A percentile compares a stretch with the other conserved stretches of the same genome.
These are phyloP conservation scores for Umbilicus rupestris DNA, from an alignment of 164 flowering plant species.

Conservation along the genomic window DNA sequence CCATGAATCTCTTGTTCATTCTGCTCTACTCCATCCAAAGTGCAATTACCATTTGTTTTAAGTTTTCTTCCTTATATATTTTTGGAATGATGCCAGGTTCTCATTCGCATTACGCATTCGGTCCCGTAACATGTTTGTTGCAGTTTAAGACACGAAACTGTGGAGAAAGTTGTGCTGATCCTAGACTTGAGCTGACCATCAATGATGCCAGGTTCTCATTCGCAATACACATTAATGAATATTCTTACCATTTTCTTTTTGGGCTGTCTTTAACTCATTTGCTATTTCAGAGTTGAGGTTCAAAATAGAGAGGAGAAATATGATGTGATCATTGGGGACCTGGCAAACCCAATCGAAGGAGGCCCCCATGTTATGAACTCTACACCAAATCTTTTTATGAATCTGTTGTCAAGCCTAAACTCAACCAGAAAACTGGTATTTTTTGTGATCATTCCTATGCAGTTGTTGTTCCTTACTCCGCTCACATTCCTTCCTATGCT, in stretches of 20 bases:
- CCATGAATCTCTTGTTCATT: constrained; percentile 92
- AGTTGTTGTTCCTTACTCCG: constrained; percentile 92
- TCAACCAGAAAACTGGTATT: constrained; percentile 48
- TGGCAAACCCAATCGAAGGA: constrained; percentile 94
- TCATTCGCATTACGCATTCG: no score
- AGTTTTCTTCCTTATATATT: not conserved
- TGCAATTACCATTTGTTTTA: constrained; percentile 14
- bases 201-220: constrained; percentile 63
- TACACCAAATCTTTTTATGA: constrained; percentile 93
- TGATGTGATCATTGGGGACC: constrained; percentile 86
- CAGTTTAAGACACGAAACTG: constrained; percentile 52
- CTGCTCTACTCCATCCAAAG: constrained; percentile 77
- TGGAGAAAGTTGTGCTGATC: constrained; percentile 51
- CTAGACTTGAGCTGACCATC: constrained; percentile 73
- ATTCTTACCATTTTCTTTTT: not conserved
- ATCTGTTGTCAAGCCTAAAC: constrained; percentile 55
- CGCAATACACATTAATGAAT: not conserved
- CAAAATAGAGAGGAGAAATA: constrained; percentile 42
- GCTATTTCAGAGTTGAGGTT: constrained; percentile 57
- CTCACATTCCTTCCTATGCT: constrained; percentile 92
- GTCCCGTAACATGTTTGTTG: no score
- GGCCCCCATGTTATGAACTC: constrained; percentile 94
- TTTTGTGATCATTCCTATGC: constrained; percentile 22
- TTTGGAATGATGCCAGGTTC: no score
- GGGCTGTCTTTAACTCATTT: not conserved